Percentiles rank a stretch among this genome's conserved stretches.
Conservation (phyloP, 179 eudicot species). For the Vitellaria paradoxa region DNA sequence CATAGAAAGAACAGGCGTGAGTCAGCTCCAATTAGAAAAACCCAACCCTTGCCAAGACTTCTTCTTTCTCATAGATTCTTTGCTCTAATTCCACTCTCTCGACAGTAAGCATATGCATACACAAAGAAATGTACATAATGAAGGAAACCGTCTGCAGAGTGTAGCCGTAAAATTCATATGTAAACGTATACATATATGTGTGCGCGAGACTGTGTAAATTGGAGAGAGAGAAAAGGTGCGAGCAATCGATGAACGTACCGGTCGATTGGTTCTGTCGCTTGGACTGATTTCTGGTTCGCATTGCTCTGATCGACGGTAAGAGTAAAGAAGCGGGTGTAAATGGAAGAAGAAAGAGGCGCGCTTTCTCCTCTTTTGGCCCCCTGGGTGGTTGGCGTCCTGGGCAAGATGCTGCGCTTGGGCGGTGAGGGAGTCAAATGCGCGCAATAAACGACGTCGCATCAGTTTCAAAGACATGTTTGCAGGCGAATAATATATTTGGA, state of each 20-base stretch:
- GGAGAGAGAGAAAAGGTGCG: not conserved
- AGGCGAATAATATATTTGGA: no score
- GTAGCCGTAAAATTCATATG: not conserved
- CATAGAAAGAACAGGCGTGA: not conserved
- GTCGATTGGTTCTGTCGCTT: conserved; percentile 24
- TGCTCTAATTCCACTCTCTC: not conserved
- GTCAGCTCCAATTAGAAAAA: no score
- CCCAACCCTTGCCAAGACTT: not conserved
- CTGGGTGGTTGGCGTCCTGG: no score
- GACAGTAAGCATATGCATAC: not conserved
- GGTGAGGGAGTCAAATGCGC: no score
- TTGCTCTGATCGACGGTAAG: conserved; percentile 11
- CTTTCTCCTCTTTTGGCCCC: no score
- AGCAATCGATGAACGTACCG: conserved; percentile 18
- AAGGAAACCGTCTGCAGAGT: not conserved
- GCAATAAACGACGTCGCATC: no score
- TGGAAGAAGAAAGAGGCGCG: not conserved
- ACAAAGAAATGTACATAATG: not conserved
- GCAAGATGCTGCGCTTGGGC: no score
- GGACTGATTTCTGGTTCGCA: conserved; percentile 47
- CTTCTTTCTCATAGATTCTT: not conserved
- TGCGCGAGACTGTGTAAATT: no score
- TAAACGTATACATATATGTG: not conserved
- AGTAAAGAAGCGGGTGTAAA: not conserved
- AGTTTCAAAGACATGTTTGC: no score